Evolutionary conservation across 31 red algal species (phyloP).

Genomic region (Asparagopsis taxiformis): DNA sequence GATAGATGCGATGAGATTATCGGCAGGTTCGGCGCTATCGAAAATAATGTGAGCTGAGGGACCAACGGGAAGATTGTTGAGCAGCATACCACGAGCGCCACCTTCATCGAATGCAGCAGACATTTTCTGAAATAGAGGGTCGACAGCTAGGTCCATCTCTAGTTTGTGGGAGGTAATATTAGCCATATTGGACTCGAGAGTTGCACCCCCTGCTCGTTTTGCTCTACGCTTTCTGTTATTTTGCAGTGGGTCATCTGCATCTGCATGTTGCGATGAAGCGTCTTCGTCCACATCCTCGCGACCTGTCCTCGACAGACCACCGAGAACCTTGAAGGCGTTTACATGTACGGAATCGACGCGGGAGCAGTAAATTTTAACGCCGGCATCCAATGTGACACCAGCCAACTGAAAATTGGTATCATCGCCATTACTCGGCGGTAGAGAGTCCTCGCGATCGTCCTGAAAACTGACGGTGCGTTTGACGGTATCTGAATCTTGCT

Average conservation of each 20-base stretch:
- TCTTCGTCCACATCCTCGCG: constrained; percentile 6
- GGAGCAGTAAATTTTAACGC: constrained; percentile 86
- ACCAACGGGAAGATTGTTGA: constrained; percentile 65
- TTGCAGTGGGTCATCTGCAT: constrained; percentile 9
- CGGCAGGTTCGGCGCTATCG: constrained; percentile 51
- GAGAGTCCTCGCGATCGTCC: background rate
- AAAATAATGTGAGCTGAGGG: constrained; percentile 48
- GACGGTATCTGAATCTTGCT: constrained; percentile 6
- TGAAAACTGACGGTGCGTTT: constrained; percentile 5
- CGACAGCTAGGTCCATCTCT: constrained; percentile 72
- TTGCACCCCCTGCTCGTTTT: constrained; percentile 38
- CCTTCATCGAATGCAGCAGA: constrained; percentile 81
- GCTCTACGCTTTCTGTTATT: constrained; percentile 20
- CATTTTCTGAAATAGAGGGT: constrained; percentile 90
- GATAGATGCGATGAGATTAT: constrained; percentile 17
- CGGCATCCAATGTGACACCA: constrained; percentile 85
- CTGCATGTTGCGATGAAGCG: constrained; percentile 3
- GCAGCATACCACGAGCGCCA: constrained; percentile 74
- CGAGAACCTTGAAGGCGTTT: constrained; percentile 82
- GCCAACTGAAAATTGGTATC: constrained; percentile 87
- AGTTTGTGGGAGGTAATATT: constrained; percentile 76
- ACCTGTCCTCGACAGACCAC: constrained; percentile 53
- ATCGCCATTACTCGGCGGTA: background rate
- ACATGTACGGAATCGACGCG: constrained; percentile 87
- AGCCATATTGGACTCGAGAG: constrained; percentile 76